A percentile compares a stretch with the other conserved stretches of the same genome.
These are phyloP conservation scores for Boehmeria nivea DNA, from an alignment of 306 rosid genomes.

Conservation along the genomic window DNA sequence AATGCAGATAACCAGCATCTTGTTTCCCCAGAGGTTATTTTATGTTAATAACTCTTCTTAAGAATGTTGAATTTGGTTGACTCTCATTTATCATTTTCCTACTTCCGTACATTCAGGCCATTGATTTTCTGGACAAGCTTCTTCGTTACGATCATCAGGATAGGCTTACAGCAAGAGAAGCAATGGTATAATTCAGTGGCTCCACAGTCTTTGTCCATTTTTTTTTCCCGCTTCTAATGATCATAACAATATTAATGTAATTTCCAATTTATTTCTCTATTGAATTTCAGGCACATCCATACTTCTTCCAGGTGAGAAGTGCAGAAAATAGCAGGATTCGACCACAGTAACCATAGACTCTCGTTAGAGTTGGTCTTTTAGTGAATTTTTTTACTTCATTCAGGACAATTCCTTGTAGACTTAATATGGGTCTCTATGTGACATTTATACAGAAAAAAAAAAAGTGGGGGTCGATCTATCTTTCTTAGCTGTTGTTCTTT, in stretches of 20 bases:
- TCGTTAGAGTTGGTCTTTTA: neutral
- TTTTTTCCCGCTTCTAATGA: neutral
- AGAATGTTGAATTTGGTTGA: neutral
- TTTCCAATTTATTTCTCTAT: too few species aligned
- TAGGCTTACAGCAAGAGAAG: constrained; percentile 90
- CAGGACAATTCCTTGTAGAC: too few species aligned
- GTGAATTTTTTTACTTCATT: neutral
- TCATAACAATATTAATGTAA: too few species aligned
- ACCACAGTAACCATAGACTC: constrained; percentile 15
- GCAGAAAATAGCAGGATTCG: constrained; percentile 40
- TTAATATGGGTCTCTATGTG: too few species aligned
- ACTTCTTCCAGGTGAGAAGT: constrained; percentile 44
- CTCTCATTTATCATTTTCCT: neutral
- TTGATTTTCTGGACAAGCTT: constrained; percentile 93
- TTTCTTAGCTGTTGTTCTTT: too few species aligned
- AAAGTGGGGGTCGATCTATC: too few species aligned
- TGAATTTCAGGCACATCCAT: constrained; percentile 44
- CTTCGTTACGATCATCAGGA: constrained; percentile 92
- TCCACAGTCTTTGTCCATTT: neutral
- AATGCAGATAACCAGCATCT: constrained; percentile 81
- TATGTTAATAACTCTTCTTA: neutral
- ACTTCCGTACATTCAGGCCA: constrained; percentile 43
- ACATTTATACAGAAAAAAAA: too few species aligned
- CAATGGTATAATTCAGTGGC: constrained; percentile 53
- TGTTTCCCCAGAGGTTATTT: constrained; percentile 80